Conservation (phyloP, 2,329 filamentous ascomycete species). For the Aspergillus sp. region DNA sequence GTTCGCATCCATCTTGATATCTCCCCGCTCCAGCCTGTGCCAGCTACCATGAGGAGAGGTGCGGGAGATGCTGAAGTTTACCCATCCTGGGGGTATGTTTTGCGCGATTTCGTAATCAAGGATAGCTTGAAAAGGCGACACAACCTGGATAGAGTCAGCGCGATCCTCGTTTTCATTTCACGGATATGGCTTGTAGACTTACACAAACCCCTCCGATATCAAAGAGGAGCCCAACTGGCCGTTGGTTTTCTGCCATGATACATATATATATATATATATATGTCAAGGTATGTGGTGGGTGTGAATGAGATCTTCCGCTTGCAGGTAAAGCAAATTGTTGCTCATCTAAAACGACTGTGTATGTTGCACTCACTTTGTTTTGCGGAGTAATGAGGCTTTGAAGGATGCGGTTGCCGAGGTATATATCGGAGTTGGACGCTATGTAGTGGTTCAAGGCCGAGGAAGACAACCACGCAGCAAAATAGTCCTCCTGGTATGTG, state of each 20-base stretch:
- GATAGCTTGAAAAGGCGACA: constrained; percentile 91
- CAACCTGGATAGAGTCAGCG: constrained; percentile 62
- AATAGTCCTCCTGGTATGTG: neutral
- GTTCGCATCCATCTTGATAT: constrained; percentile 71
- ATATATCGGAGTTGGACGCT: constrained; percentile 13
- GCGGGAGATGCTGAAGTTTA: constrained; percentile 86
- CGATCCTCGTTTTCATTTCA: neutral
- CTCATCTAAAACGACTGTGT: neutral
- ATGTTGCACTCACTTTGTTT: neutral
- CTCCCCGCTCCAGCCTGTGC: constrained; percentile 85
- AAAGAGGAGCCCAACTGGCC: constrained; percentile 79
- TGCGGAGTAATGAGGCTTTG: constrained; percentile 15
- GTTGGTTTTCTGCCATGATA: constrained; percentile 48
- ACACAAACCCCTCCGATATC: constrained; percentile 98
- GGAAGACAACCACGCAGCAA: constrained; percentile 10
- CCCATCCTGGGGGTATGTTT: constrained; percentile 82
- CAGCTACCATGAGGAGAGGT: constrained; percentile 79
- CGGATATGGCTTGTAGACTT: constrained; percentile 48
- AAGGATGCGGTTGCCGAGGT: constrained; percentile 15
- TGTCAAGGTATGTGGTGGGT: neutral
- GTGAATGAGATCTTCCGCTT: neutral
- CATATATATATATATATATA: neutral
- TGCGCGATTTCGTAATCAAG: constrained; percentile 82
- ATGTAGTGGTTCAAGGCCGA: constrained; percentile 2
- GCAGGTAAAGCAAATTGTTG: neutral